Evolutionary conservation across 257 asterid species (phyloP).

Genomic region (Solanum etuberosum): DNA sequence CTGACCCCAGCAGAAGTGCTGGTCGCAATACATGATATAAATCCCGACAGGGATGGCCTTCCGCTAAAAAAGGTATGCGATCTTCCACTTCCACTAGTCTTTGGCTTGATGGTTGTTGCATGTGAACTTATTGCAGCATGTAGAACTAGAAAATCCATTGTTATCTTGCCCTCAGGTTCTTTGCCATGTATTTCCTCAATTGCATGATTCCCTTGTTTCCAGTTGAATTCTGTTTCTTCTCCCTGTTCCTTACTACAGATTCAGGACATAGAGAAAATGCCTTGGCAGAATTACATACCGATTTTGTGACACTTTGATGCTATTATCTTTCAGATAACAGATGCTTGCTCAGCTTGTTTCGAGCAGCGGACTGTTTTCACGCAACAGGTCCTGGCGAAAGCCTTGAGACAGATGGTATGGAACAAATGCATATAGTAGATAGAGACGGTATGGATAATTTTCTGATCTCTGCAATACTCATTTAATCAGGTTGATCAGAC

Average conservation of each 20-base stretch:
- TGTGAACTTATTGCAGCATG: not conserved
- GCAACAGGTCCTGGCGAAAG: slow-evolving; percentile 84
- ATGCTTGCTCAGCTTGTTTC: slow-evolving; percentile 96
- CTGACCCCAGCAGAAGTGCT: slow-evolving; percentile 92
- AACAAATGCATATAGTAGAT: not conserved
- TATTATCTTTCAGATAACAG: slow-evolving; percentile 55
- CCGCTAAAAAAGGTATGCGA: slow-evolving; percentile 80
- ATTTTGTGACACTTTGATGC: not conserved
- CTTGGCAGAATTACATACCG: not conserved
- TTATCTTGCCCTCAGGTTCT: not conserved
- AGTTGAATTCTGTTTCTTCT: not conserved
- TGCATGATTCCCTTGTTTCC: not conserved
- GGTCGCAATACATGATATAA: slow-evolving; percentile 94
- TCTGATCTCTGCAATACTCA: not conserved
- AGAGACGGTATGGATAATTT: not conserved
- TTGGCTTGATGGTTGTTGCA: not conserved
- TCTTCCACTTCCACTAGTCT: not conserved
- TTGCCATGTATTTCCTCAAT: not conserved
- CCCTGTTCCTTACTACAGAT: not conserved
- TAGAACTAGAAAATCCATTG: not conserved
- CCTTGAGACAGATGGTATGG: slow-evolving; percentile 83
- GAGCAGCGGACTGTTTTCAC: slow-evolving; percentile 99
- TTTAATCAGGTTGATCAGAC: slow-evolving; percentile 68
- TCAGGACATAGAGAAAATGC: not conserved
- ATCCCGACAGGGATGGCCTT: slow-evolving; percentile 78